phyloP scores from a whole-genome alignment of 1,139 yeast species.

The Debaryomycetaceae sp. region DNA sequence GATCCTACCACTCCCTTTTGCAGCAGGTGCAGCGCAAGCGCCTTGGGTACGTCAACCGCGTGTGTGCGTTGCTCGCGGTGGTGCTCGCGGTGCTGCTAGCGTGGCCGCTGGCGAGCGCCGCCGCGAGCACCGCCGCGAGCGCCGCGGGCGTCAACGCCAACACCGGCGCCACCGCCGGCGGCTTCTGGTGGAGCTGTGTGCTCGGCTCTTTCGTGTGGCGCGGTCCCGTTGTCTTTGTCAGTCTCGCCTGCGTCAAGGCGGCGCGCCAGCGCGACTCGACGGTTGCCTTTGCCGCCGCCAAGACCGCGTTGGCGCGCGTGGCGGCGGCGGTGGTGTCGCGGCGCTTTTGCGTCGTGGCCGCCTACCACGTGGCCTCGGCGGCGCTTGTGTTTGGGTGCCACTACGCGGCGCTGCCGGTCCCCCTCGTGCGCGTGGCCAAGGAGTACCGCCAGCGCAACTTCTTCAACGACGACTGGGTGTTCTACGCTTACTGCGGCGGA shows the following conservation, averaged over 20 bases:
- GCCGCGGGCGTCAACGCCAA: neutral
- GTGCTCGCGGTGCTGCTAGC: slow-evolving; percentile 21
- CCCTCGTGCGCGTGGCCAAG: slow-evolving; percentile 36
- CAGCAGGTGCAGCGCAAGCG: slow-evolving; percentile 12
- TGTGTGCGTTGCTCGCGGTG: slow-evolving; percentile 14
- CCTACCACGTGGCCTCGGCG: slow-evolving; percentile 38
- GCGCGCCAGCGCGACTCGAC: slow-evolving; percentile 48
- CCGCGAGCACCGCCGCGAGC: slow-evolving; percentile 1
- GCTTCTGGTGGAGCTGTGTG: slow-evolving; percentile 29
- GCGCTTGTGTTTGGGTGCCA: slow-evolving; percentile 27
- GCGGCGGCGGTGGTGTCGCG: slow-evolving; percentile 42
- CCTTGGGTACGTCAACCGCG: slow-evolving; percentile 13
- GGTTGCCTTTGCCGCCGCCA: slow-evolving; percentile 47
- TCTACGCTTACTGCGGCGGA: slow-evolving; percentile 40
- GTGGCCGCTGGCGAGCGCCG: slow-evolving; percentile 22
- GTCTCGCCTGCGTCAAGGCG: slow-evolving; percentile 36
- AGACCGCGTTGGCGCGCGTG: slow-evolving; percentile 46
- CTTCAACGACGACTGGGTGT: slow-evolving; percentile 60
- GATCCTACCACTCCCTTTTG: slow-evolving; percentile 11
- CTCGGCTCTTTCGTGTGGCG: slow-evolving; percentile 19
- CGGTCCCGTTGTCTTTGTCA: slow-evolving; percentile 28
- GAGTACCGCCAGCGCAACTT: slow-evolving; percentile 51
- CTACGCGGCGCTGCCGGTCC: slow-evolving; percentile 26
- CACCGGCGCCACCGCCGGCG: neutral
- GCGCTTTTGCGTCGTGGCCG: slow-evolving; percentile 30